Conservation (phyloP, 306 rosid species). For the Rosa lucieae region DNA sequence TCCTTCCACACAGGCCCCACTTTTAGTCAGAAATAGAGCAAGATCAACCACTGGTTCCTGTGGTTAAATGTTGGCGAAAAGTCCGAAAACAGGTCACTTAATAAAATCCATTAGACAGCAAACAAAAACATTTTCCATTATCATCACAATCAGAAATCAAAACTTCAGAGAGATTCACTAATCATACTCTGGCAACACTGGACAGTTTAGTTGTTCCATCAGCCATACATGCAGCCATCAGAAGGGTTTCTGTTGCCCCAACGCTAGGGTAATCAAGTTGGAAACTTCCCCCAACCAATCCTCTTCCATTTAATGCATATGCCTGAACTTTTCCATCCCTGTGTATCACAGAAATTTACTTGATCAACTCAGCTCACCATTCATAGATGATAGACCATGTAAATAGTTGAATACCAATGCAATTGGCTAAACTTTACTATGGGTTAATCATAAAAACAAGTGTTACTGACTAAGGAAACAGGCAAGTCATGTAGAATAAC, state of each 20-base stretch:
- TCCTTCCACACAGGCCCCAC: conserved; percentile 38
- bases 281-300: conserved; percentile 37
- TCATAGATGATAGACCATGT: not conserved
- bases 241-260: conserved; percentile 44
- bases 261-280: conserved; percentile 36
- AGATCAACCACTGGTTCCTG: conserved; percentile 40
- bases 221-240: conserved; percentile 41
- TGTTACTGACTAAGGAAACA: not conserved
- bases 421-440: not conserved
- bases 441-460: not conserved
- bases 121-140: not conserved
- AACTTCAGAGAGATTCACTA: conserved; percentile 3
- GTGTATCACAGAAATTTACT: not conserved
- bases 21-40: conserved; percentile 19
- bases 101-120: not conserved
- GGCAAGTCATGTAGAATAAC: not conserved
- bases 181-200: conserved; percentile 37
- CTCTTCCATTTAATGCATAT: conserved; percentile 31
- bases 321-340: conserved; percentile 40
- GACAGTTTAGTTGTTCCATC: conserved; percentile 36
- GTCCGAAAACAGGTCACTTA: not conserved
- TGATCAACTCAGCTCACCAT: not conserved
- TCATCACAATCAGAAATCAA: conserved; percentile 1
- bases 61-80: not conserved
- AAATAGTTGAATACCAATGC: not conserved